Evolutionary conservation across 768 basidiomycete species (phyloP).

Genomic region (Agaricus subrufescens): DNA sequence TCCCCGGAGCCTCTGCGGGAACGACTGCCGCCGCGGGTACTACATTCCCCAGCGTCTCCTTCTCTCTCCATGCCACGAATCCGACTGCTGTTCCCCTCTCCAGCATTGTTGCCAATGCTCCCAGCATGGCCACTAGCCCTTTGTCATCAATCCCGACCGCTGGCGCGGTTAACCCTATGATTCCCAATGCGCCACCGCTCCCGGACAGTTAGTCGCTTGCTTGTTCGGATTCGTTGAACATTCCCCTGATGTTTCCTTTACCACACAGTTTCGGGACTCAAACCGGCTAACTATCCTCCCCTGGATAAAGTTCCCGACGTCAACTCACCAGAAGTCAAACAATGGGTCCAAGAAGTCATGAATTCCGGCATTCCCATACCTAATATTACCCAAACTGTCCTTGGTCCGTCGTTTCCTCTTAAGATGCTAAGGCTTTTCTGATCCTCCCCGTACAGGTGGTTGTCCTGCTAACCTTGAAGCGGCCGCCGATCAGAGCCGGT

Average conservation of each 20-base stretch:
- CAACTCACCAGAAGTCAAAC: constrained; percentile 57
- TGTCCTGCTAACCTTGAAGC: constrained; percentile 60
- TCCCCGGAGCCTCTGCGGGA: neutral
- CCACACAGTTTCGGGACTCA: constrained; percentile 34
- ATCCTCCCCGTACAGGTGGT: constrained; percentile 32
- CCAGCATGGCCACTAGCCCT: constrained; percentile 38
- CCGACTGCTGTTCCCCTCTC: constrained; percentile 59
- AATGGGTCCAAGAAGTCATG: constrained; percentile 65
- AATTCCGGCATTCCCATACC: constrained; percentile 58
- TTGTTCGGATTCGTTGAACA: neutral
- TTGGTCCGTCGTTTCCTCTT: constrained; percentile 25
- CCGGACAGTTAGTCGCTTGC: constrained; percentile 40
- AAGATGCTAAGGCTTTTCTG: neutral
- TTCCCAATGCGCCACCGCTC: constrained; percentile 56
- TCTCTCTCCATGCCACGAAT: constrained; percentile 46
- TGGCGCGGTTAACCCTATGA: constrained; percentile 44
- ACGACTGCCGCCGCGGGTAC: constrained; percentile 15
- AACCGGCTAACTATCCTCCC: constrained; percentile 56
- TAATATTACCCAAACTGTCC: constrained; percentile 36
- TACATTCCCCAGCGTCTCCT: constrained; percentile 29
- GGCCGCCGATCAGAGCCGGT: constrained; percentile 45
- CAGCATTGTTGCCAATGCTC: constrained; percentile 38
- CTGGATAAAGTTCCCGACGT: constrained; percentile 59
- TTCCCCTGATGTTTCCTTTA: neutral
- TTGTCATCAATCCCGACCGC: constrained; percentile 43